Percentiles rank a stretch among this genome's conserved stretches.
These are phyloP conservation scores for Fomes fomentarius DNA, from an alignment of 1,284 basidiomycete species.

Conservation along the genomic window DNA sequence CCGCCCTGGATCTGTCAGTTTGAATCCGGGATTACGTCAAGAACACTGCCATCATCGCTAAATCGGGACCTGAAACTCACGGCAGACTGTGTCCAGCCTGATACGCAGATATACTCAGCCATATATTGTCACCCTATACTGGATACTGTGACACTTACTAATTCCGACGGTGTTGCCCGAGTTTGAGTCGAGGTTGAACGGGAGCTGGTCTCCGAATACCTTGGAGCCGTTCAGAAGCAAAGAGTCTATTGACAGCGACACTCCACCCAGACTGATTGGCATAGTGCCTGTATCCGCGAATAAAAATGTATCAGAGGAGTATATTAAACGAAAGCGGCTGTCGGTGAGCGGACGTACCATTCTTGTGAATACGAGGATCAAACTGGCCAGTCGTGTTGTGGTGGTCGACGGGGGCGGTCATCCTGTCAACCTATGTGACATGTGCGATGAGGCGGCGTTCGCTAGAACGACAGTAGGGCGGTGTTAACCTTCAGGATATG, in stretches of 20 bases:
- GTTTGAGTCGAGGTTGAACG: constrained; percentile 42
- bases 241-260: constrained; percentile 33
- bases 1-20: constrained; percentile 20
- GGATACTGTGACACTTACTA: constrained; percentile 21
- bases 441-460: background rate
- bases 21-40: background rate
- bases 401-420: constrained; percentile 2
- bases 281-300: constrained; percentile 34
- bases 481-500: background rate
- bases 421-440: background rate
- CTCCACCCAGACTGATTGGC: constrained; percentile 36
- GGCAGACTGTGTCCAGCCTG: constrained; percentile 34
- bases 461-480: background rate
- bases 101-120: background rate
- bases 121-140: background rate
- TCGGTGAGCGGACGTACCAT: background rate
- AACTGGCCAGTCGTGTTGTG: constrained; percentile 1
- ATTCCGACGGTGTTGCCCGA: constrained; percentile 39
- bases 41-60: background rate
- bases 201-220: constrained; percentile 35
- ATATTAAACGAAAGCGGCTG: background rate
- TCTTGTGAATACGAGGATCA: background rate
- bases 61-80: background rate
- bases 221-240: constrained; percentile 35
- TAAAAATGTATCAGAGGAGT: constrained; percentile 1